phyloP scores from a whole-genome alignment of 2,329 filamentous ascomycete species.

The Magnaporthiopsis incrustans region DNA sequence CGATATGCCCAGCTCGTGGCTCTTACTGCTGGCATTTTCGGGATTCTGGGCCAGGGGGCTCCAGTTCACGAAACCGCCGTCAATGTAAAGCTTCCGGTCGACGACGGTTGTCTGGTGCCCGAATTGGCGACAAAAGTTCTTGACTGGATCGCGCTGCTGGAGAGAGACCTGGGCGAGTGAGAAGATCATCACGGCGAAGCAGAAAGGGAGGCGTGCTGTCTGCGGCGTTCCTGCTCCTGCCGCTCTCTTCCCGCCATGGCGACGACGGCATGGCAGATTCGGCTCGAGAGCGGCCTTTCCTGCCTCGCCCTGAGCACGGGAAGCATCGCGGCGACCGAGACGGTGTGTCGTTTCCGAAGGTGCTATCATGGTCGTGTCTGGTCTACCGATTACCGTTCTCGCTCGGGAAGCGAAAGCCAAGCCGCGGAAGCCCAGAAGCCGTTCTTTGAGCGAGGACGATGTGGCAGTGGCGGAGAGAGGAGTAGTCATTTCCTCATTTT shows the following conservation, averaged over 20 bases:
- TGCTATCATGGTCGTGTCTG: neutral
- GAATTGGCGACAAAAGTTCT: slow-evolving; percentile 45
- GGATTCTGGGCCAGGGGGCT: slow-evolving; percentile 38
- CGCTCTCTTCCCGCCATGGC: neutral
- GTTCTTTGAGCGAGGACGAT: neutral
- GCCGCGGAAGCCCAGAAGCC: no score
- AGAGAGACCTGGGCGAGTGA: slow-evolving; percentile 6
- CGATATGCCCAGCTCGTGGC: neutral
- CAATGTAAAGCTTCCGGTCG: slow-evolving; percentile 52
- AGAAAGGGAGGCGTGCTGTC: neutral
- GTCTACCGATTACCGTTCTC: neutral
- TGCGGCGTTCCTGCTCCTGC: neutral
- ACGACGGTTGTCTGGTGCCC: slow-evolving; percentile 54
- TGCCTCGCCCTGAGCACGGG: neutral
- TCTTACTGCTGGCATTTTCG: slow-evolving; percentile 39
- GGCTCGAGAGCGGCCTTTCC: neutral
- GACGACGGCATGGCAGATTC: neutral
- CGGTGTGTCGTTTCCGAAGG: no score
- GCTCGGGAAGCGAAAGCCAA: neutral
- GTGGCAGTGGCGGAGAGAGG: neutral
- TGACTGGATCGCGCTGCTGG: slow-evolving; percentile 41
- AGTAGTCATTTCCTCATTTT: neutral
- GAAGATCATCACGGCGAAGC: slow-evolving; percentile 1
- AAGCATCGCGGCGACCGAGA: neutral
- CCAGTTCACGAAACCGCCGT: slow-evolving; percentile 52